phyloP scores from a whole-genome alignment of 768 basidiomycete species.

The Clitopilus passeckerianus region DNA sequence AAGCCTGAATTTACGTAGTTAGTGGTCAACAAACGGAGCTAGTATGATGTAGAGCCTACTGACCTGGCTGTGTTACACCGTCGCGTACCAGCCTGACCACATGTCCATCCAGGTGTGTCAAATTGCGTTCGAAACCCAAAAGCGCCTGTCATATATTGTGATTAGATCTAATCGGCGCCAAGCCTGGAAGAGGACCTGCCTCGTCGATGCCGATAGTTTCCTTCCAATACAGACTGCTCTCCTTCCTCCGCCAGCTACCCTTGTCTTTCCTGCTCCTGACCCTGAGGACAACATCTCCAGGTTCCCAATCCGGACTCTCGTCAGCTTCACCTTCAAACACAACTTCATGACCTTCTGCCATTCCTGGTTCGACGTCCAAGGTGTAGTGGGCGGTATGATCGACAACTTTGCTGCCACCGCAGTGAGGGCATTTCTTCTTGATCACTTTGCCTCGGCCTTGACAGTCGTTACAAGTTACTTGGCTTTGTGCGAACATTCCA shows the following conservation, averaged over 20 bases:
- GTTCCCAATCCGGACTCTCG: slow-evolving; percentile 93
- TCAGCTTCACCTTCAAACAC: slow-evolving; percentile 97
- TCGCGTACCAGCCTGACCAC: slow-evolving; percentile 61
- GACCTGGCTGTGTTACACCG: slow-evolving; percentile 90
- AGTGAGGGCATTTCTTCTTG: slow-evolving; percentile 75
- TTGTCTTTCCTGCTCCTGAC: slow-evolving; percentile 73
- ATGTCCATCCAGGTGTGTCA: slow-evolving; percentile 91
- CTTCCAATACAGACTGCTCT: slow-evolving; percentile 86
- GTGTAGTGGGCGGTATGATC: slow-evolving; percentile 80
- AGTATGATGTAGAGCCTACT: slow-evolving; percentile 11
- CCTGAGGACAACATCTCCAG: slow-evolving; percentile 88
- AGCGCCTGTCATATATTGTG: slow-evolving; percentile 58
- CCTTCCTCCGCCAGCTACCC: slow-evolving; percentile 87
- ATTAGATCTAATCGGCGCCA: neutral
- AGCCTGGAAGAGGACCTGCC: slow-evolving; percentile 37
- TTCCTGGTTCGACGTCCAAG: slow-evolving; percentile 80
- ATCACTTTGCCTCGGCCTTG: slow-evolving; percentile 80
- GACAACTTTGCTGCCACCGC: slow-evolving; percentile 75
- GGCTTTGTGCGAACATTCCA: slow-evolving; percentile 91
- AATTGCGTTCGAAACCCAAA: slow-evolving; percentile 90
- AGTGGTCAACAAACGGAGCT: neutral
- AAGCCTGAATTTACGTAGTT: slow-evolving; percentile 45
- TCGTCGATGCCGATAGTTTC: slow-evolving; percentile 91
- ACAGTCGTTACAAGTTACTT: slow-evolving; percentile 80
- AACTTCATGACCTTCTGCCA: slow-evolving; percentile 91